Conservation (phyloP, 2,329 filamentous ascomycete species). For the Coniochaeta sp. region DNA sequence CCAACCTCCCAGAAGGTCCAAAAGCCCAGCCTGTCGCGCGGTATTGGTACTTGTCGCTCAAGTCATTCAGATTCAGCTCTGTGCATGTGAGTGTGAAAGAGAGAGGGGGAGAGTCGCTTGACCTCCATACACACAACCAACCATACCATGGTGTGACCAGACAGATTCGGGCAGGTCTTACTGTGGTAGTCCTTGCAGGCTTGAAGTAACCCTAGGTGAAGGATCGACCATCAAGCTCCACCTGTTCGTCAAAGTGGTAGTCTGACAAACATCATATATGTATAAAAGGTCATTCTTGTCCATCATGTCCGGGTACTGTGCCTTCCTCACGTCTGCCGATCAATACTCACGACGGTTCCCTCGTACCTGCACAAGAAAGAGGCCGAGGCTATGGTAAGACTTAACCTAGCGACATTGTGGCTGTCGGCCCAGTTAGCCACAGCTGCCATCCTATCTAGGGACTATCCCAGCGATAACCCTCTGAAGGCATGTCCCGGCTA, state of each 20-base stretch:
- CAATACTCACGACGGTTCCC: neutral
- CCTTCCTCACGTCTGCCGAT: neutral
- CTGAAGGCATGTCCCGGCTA: slow-evolving; percentile 51
- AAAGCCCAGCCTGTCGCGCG: too few relatives aligned
- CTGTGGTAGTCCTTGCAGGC: neutral
- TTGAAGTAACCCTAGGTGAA: neutral
- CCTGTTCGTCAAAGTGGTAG: neutral
- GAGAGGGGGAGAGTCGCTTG: neutral
- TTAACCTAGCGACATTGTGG: neutral
- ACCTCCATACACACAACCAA: neutral
- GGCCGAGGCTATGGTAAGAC: neutral
- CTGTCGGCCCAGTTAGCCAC: neutral
- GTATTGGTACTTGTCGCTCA: too few relatives aligned
- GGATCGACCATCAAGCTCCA: neutral
- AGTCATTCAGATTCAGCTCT: too few relatives aligned
- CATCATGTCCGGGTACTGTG: neutral
- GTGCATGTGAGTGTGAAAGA: too few relatives aligned
- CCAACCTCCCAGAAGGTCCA: too few relatives aligned
- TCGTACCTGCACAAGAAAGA: neutral
- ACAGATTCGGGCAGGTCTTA: neutral
- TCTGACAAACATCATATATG: neutral
- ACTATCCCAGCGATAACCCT: slow-evolving; percentile 15
- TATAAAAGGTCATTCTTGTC: neutral
- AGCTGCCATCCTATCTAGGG: neutral
- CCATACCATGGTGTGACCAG: too few relatives aligned